Percentiles rank a stretch among this genome's conserved stretches.
Conservation (phyloP, 495 filamentous ascomycete species). For the Hypoxylon perforatum region DNA sequence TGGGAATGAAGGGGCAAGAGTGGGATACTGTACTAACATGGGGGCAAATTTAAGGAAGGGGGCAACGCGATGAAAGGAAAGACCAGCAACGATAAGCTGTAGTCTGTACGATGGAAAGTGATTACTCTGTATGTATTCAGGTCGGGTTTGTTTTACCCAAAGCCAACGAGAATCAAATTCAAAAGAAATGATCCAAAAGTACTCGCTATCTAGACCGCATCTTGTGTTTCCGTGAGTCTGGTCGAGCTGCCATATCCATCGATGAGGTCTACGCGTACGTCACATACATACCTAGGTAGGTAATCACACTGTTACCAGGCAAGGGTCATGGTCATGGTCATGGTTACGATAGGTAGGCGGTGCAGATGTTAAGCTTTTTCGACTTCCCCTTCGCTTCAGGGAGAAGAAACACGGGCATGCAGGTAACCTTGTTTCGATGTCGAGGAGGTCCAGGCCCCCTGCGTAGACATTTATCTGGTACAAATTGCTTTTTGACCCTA, state of each 20-base stretch:
- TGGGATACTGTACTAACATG: slow-evolving; percentile 34
- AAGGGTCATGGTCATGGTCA: not conserved
- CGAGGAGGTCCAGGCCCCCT: slow-evolving; percentile 22
- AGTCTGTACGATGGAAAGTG: slow-evolving; percentile 27
- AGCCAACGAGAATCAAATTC: slow-evolving; percentile 20
- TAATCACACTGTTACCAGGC: not conserved
- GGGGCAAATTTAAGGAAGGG: slow-evolving; percentile 8
- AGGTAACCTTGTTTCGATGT: slow-evolving; percentile 42
- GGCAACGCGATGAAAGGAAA: slow-evolving; percentile 11
- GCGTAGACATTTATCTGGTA: slow-evolving; percentile 22
- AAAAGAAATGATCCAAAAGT: not conserved
- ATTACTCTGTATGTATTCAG: slow-evolving; percentile 27
- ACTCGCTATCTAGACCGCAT: not conserved
- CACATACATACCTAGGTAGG: too few species aligned
- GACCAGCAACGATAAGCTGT: slow-evolving; percentile 14
- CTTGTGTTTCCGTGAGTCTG: slow-evolving; percentile 8
- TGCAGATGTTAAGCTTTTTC: slow-evolving; percentile 26
- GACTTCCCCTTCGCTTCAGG: slow-evolving; percentile 19
- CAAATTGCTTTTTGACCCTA: slow-evolving; percentile 17
- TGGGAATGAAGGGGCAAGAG: not conserved
- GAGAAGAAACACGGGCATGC: slow-evolving; percentile 33
- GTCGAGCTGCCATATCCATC: slow-evolving; percentile 1
- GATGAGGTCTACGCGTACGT: too few species aligned
- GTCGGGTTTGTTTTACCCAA: slow-evolving; percentile 11
- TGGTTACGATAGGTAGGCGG: not conserved